Base-by-base conservation (phyloP, 2,329 filamentous ascomycete genomes). In the Cladosporium halotolerans region DNA sequence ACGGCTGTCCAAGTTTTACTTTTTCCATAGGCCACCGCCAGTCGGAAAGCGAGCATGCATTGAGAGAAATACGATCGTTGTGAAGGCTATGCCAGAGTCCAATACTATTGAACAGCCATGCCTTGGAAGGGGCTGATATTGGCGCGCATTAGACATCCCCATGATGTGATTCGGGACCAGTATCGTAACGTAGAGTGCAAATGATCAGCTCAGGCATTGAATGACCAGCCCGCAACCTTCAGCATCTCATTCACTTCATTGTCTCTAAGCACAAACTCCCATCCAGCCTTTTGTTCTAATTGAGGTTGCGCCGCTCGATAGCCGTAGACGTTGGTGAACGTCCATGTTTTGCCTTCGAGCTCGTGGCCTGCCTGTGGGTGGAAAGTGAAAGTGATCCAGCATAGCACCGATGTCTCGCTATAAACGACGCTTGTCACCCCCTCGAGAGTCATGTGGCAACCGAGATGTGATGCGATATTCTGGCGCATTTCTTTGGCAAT, bases 261-360 rank as follows among this genome's bases (percentile, higher is more conserved):
- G 45, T 58, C 56, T 14, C 56, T n/a, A 11, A 58, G 19, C n/a
- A 58, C 56, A 40, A 53, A 58, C 49, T 58, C 56, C 54, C 54
- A 58, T 2, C 56, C 56, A 13, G 40, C 46, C 36, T 14, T 4
- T 14, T 14, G 10, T 13, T 43, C 47, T n/a, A 32, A 19, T 5
- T 41, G 44, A 5, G 19, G 47, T 13, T 13, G 45, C 32, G 41
- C 55, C 11, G 43, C 46, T 11, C 56, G 41, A 43, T 53, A 58
- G 10, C 51, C 56, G 31, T 58, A 58, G 4, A 58, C 46, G 39
- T 58, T 57, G 14, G 52, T 55, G 47, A 58, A 58, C n/a, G 33
- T 57, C 54, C 56, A 58, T 4, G 19, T 36, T 14, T 38, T 52
- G 10, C 54, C 54, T n/a, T 36, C 54, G n/a, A 46, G 52, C 23